phyloP scores from a whole-genome alignment of 108 stramenopile species.

The Skeletonema tropicum region DNA sequence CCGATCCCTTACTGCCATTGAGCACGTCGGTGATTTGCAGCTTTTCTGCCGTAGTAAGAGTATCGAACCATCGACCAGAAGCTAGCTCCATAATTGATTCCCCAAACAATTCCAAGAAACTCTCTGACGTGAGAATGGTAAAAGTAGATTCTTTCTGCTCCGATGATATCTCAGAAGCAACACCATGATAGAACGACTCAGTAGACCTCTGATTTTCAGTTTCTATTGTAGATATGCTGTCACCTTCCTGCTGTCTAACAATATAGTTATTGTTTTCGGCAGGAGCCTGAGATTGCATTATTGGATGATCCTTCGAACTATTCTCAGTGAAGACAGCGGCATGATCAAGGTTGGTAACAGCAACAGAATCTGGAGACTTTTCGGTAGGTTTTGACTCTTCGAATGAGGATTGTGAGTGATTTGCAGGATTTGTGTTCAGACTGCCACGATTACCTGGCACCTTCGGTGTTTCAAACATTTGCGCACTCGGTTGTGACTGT shows the following conservation, averaged over 20 bases:
- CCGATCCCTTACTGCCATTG: not conserved
- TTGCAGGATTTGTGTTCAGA: not conserved
- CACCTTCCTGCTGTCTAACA: not conserved
- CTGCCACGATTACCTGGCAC: not conserved
- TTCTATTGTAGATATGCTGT: not conserved
- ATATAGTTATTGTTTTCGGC: not conserved
- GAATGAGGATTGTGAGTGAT: not conserved
- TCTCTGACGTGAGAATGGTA: constrained; percentile 64
- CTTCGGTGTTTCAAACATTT: not conserved
- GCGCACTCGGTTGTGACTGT: not conserved
- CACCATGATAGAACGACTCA: not conserved
- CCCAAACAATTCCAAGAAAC: constrained; percentile 64
- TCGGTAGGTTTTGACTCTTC: not conserved
- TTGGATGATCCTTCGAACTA: not conserved
- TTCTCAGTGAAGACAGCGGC: not conserved
- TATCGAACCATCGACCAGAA: constrained; percentile 48
- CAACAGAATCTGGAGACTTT: constrained; percentile 40
- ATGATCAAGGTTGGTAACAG: not conserved
- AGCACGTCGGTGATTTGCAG: not conserved
- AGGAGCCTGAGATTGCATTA: not conserved
- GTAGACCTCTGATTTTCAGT: not conserved
- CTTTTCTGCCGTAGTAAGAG: constrained; percentile 7
- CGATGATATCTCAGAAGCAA: not conserved
- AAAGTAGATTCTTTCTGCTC: constrained; percentile 12
- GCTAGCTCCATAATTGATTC: constrained; percentile 54